These are phyloP conservation scores for Cerioporus squamosus DNA, from an alignment of 1,284 basidiomycete species.

Conservation along the genomic window DNA sequence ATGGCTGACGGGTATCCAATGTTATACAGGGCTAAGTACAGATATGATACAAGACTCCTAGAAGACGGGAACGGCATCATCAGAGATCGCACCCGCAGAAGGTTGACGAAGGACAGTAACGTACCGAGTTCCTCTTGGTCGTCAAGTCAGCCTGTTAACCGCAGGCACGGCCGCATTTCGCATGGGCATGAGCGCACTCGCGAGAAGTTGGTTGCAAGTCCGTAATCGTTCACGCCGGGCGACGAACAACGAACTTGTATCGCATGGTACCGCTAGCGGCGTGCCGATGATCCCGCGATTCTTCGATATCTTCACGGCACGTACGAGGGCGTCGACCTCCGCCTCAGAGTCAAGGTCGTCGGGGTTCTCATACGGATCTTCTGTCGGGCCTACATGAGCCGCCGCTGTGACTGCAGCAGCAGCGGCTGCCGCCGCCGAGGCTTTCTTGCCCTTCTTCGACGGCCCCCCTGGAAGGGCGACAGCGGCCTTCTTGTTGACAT, in stretches of 20 bases:
- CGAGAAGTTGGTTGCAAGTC: slow-evolving; percentile 68
- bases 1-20: no score
- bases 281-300: slow-evolving; percentile 52
- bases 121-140: not conserved
- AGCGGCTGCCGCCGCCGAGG: slow-evolving; percentile 37
- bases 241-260: slow-evolving; percentile 71
- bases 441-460: slow-evolving; percentile 56
- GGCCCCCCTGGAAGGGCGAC: slow-evolving; percentile 42
- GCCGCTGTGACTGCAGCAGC: slow-evolving; percentile 33
- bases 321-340: slow-evolving; percentile 63
- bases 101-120: not conserved
- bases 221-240: slow-evolving; percentile 71
- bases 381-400: slow-evolving; percentile 38
- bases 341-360: slow-evolving; percentile 83
- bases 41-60: no score
- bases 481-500: slow-evolving; percentile 39
- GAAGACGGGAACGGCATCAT: no score
- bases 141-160: slow-evolving; percentile 16
- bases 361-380: slow-evolving; percentile 72
- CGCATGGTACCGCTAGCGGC: slow-evolving; percentile 53
- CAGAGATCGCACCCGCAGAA: no score
- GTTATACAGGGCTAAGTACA: no score
- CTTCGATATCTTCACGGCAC: slow-evolving; percentile 56
- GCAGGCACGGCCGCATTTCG: slow-evolving; percentile 22
- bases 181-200: slow-evolving; percentile 52